phyloP scores from a whole-genome alignment of 2,329 filamentous ascomycete genomes.

The Periconia macrospinosa region DNA sequence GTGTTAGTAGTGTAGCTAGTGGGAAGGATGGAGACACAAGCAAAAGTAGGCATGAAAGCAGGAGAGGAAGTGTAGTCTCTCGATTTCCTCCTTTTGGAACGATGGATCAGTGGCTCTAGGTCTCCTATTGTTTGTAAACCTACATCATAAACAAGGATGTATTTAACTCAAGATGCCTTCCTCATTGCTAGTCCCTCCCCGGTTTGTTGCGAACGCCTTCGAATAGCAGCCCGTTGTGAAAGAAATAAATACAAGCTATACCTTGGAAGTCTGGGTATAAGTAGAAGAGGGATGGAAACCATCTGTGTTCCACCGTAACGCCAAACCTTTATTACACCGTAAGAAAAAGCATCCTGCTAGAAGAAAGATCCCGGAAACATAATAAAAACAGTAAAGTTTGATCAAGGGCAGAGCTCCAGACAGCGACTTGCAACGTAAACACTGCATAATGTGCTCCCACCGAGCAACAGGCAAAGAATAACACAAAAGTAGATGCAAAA shows the following conservation, averaged over 20 bases:
- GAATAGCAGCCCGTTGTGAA: neutral
- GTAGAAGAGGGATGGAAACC: conserved; percentile 7
- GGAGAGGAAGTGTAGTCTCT: conserved; percentile 10
- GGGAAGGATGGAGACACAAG: conserved; percentile 12
- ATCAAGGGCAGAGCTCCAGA: neutral
- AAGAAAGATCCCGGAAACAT: neutral
- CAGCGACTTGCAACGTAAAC: neutral
- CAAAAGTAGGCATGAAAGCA: conserved; percentile 9
- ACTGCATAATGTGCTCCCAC: neutral
- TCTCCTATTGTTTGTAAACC: neutral
- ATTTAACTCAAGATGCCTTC: neutral
- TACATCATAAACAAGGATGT: neutral
- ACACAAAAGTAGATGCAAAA: neutral
- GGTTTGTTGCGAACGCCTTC: neutral
- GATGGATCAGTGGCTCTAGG: conserved; percentile 29
- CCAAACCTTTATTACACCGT: neutral
- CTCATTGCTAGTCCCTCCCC: neutral
- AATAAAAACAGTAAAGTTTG: neutral
- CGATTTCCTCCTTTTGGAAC: conserved; percentile 32
- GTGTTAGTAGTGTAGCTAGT: conserved; percentile 30
- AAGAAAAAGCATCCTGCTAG: neutral
- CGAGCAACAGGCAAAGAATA: neutral
- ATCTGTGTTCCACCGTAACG: conserved; percentile 5
- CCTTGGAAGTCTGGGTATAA: conserved; percentile 12
- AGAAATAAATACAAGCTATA: conserved; percentile 8